A percentile compares a stretch with the other conserved stretches of the same genome.
Conservation (phyloP, 2,329 filamentous ascomycete genomes). For the Myriosclerotinia duriaeana region DNA sequence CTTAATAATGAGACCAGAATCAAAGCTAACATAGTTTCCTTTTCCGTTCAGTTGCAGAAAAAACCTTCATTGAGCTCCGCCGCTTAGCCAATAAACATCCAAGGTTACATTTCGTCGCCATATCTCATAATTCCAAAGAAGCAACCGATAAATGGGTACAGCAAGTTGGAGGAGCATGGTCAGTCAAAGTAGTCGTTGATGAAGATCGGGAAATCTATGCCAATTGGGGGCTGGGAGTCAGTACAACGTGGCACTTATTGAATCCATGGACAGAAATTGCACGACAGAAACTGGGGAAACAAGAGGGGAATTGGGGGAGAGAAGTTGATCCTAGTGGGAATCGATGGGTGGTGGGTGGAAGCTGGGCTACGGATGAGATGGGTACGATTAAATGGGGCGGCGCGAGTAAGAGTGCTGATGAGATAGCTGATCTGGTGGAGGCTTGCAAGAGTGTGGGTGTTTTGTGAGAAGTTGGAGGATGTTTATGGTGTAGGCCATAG, state of each 20-base stretch:
- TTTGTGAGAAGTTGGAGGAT: slow-evolving; percentile 3
- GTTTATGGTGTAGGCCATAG: not conserved
- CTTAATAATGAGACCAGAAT: not conserved
- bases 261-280: slow-evolving; percentile 57
- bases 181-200: slow-evolving; percentile 61
- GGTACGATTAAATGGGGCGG: slow-evolving; percentile 53
- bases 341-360: slow-evolving; percentile 67
- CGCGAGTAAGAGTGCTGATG: slow-evolving; percentile 51
- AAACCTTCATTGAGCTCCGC: slow-evolving; percentile 59
- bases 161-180: slow-evolving; percentile 41
- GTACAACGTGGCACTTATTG: slow-evolving; percentile 62
- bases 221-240: slow-evolving; percentile 64
- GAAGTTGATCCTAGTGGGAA: slow-evolving; percentile 63
- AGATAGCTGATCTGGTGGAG: slow-evolving; percentile 54
- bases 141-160: slow-evolving; percentile 50
- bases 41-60: slow-evolving; percentile 59
- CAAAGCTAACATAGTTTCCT: slow-evolving; percentile 3
- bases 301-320: slow-evolving; percentile 63
- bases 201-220: slow-evolving; percentile 60
- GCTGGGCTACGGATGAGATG: slow-evolving; percentile 44
- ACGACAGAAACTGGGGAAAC: slow-evolving; percentile 56
- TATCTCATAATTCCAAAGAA: slow-evolving; percentile 62
- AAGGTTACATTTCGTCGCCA: slow-evolving; percentile 57
- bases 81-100: slow-evolving; percentile 53
- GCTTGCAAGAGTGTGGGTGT: slow-evolving; percentile 41